phyloP scores from a whole-genome alignment of 192 early-diverging fungal species.

The Allomyces javanicus region DNA sequence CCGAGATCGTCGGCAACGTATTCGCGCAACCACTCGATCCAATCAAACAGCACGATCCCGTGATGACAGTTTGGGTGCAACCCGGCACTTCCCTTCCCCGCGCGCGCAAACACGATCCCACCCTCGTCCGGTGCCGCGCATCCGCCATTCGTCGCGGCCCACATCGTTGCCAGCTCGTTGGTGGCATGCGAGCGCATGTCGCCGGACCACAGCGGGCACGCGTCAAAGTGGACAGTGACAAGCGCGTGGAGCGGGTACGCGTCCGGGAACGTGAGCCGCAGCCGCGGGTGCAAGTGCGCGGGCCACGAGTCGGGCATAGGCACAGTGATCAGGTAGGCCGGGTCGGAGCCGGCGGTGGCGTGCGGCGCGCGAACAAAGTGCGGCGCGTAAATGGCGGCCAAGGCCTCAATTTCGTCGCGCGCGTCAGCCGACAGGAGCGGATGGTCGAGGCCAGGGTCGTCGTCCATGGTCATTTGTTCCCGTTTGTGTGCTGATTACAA shows the following conservation, averaged over 20 bases:
- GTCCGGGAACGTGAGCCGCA: neutral
- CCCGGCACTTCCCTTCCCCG: too few species aligned
- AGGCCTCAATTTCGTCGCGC: neutral
- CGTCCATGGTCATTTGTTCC: neutral
- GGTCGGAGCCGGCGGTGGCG: neutral
- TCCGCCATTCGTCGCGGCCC: neutral
- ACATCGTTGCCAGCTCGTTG: neutral
- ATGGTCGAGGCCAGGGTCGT: neutral
- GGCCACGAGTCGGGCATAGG: neutral
- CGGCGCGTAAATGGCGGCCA: neutral
- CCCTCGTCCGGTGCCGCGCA: neutral
- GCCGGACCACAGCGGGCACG: neutral
- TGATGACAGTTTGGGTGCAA: too few species aligned
- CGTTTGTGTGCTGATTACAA: neutral
- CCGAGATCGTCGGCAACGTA: neutral
- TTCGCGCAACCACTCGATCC: conserved; percentile 3
- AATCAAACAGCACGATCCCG: conserved; percentile 1
- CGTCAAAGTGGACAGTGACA: neutral
- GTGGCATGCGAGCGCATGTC: neutral
- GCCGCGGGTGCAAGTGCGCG: neutral
- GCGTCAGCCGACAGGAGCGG: neutral
- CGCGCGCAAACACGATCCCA: too few species aligned
- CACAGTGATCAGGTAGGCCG: neutral
- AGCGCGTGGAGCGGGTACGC: neutral
- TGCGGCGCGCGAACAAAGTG: neutral